Evolutionary conservation across 2,329 filamentous ascomycete species (phyloP).

Genomic region (Aspergillus alliaceus): DNA sequence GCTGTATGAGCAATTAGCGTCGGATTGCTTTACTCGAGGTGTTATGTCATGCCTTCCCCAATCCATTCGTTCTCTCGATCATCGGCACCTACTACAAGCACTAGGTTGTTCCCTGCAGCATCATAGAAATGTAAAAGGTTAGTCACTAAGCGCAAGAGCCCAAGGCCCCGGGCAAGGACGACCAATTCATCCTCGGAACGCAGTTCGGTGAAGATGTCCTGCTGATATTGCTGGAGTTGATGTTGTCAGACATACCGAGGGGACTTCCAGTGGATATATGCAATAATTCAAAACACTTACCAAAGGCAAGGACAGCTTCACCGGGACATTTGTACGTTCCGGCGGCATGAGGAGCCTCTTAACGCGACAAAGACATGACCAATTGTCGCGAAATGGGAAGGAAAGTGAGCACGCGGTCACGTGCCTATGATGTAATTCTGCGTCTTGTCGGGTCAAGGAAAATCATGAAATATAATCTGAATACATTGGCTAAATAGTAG

Average conservation of each 20-base stretch:
- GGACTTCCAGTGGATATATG: background rate
- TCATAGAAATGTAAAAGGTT: slow-evolving; percentile 97
- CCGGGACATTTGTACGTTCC: slow-evolving; percentile 48
- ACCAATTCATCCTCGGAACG: slow-evolving; percentile 91
- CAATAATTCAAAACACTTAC: slow-evolving; percentile 34
- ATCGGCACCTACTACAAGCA: slow-evolving; percentile 84
- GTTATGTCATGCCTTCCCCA: slow-evolving; percentile 61
- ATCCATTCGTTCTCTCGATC: slow-evolving; percentile 97
- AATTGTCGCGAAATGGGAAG: slow-evolving; percentile 14
- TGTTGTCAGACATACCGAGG: slow-evolving; percentile 13
- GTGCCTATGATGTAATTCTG: slow-evolving; percentile 21
- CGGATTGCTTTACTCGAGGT: background rate
- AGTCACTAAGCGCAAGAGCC: slow-evolving; percentile 87
- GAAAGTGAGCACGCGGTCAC: slow-evolving; percentile 19
- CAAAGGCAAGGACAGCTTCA: slow-evolving; percentile 64
- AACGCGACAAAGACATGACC: slow-evolving; percentile 17
- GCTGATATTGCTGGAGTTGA: slow-evolving; percentile 71
- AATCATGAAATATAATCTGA: no score
- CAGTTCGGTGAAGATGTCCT: slow-evolving; percentile 89
- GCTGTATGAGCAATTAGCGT: slow-evolving; percentile 45
- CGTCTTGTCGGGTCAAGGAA: background rate
- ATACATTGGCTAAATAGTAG: no score
- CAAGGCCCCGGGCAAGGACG: slow-evolving; percentile 85
- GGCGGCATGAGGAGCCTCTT: slow-evolving; percentile 42
- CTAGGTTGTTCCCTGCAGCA: slow-evolving; percentile 88